phyloP scores from a whole-genome alignment of 1,139 yeast species.

The Kluyveromyces sp. region DNA sequence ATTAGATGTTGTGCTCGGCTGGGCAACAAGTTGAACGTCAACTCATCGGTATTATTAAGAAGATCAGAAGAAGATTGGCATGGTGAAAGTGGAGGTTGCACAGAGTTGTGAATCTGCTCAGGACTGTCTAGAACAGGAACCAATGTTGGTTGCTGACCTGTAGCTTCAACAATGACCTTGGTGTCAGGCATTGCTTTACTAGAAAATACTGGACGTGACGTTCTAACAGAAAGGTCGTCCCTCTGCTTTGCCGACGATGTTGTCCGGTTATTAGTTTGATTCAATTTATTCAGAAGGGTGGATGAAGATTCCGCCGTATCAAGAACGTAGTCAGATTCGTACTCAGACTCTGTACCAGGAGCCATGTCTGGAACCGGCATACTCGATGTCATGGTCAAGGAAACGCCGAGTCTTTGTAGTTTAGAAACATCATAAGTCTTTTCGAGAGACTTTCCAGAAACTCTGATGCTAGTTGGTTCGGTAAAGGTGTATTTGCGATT shows the following conservation, averaged over 20 bases:
- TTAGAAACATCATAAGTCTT: constrained; percentile 46
- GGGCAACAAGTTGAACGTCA: constrained; percentile 76
- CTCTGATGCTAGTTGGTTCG: constrained; percentile 16
- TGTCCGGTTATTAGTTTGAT: neutral
- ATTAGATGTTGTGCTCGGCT: constrained; percentile 88
- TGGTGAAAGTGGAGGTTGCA: constrained; percentile 13
- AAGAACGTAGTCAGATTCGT: constrained; percentile 18
- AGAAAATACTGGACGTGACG: constrained; percentile 59
- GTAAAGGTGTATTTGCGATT: constrained; percentile 25
- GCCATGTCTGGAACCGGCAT: constrained; percentile 29
- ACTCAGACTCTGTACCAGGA: constrained; percentile 21
- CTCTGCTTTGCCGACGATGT: constrained; percentile 3
- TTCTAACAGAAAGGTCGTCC: constrained; percentile 11
- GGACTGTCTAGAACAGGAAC: constrained; percentile 41
- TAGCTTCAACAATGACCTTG: constrained; percentile 59
- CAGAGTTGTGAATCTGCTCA: constrained; percentile 15
- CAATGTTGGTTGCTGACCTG: constrained; percentile 53
- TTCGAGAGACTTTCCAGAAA: constrained; percentile 17
- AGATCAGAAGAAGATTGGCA: constrained; percentile 22
- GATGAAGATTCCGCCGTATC: constrained; percentile 6
- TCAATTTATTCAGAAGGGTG: constrained; percentile 3
- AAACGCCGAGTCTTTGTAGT: constrained; percentile 65
- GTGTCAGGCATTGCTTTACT: constrained; percentile 76
- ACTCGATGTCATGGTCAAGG: constrained; percentile 66
- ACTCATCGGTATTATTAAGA: constrained; percentile 33